These are phyloP conservation scores for Podaxis sp. DNA, from an alignment of 768 basidiomycete species.

Conservation along the genomic window DNA sequence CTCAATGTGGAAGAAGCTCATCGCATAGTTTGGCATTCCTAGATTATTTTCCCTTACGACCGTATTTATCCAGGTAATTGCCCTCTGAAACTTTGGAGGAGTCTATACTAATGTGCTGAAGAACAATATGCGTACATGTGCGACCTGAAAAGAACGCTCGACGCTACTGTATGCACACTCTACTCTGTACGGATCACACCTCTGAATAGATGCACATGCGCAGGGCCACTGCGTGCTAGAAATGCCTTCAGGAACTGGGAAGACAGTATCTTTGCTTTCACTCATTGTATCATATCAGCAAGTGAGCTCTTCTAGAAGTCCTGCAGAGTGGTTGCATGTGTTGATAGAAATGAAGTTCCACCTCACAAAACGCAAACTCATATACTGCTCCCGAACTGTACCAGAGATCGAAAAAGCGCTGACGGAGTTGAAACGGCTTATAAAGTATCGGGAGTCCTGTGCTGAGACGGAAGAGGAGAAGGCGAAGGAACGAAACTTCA, in stretches of 20 bases:
- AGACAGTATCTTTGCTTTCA: slow-evolving; percentile 94
- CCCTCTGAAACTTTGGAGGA: slow-evolving; percentile 10
- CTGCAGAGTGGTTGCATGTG: neutral
- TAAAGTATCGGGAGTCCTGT: slow-evolving; percentile 78
- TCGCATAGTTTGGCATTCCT: slow-evolving; percentile 14
- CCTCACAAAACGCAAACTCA: slow-evolving; percentile 88
- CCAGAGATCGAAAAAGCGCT: slow-evolving; percentile 99
- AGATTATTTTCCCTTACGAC: slow-evolving; percentile 93
- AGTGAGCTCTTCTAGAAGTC: slow-evolving; percentile 37
- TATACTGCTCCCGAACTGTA: slow-evolving; percentile 99
- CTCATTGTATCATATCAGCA: slow-evolving; percentile 98
- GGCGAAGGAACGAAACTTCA: slow-evolving; percentile 78
- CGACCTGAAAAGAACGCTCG: slow-evolving; percentile 94
- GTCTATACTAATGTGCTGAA: slow-evolving; percentile 28
- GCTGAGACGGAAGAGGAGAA: slow-evolving; percentile 75
- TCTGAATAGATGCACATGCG: slow-evolving; percentile 7
- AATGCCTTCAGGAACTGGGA: slow-evolving; percentile 99
- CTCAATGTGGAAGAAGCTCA: slow-evolving; percentile 1
- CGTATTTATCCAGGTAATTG: slow-evolving; percentile 89
- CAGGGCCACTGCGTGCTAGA: slow-evolving; percentile 99
- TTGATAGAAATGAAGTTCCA: slow-evolving; percentile 65
- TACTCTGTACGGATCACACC: neutral
- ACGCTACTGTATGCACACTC: slow-evolving; percentile 68
- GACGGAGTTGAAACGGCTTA: slow-evolving; percentile 89
- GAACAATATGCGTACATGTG: slow-evolving; percentile 99